Percentiles rank a stretch among this genome's conserved stretches.
These are phyloP conservation scores for Penicillium griseofulvum DNA, from an alignment of 2,329 filamentous ascomycete species.

Conservation along the genomic window DNA sequence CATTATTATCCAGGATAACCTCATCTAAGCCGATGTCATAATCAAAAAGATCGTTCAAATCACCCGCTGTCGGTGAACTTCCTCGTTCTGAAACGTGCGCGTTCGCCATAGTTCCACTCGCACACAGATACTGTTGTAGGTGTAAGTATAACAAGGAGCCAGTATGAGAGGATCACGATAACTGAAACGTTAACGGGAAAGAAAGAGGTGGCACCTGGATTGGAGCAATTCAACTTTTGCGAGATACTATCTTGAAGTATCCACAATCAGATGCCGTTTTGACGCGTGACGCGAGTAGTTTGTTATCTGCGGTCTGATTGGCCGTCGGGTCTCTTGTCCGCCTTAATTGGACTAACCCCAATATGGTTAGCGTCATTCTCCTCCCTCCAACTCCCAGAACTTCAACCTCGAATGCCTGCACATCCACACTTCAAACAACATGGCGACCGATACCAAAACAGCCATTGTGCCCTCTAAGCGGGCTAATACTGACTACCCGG, in stretches of 20 bases:
- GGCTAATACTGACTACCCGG: conserved; percentile 79
- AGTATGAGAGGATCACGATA: neutral
- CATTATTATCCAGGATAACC: conserved; percentile 43
- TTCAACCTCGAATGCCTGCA: conserved; percentile 23
- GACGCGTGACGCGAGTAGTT: conserved; percentile 14
- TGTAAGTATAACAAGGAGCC: neutral
- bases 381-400: conserved; percentile 31
- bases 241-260: neutral
- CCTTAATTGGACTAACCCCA: conserved; percentile 13
- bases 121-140: neutral
- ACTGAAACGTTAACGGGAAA: neutral
- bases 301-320: conserved; percentile 17
- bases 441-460: conserved; percentile 41
- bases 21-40: conserved; percentile 64
- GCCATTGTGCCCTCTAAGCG: conserved; percentile 71
- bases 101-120: conserved; percentile 1
- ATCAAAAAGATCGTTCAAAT: conserved; percentile 69
- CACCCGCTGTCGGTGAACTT: conserved; percentile 38
- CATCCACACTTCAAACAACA: conserved; percentile 24
- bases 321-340: conserved; percentile 9
- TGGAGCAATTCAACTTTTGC: neutral
- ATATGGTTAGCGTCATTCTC: conserved; percentile 23
- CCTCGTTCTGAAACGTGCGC: conserved; percentile 10
- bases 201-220: neutral
- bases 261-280: conserved; percentile 14